Evolutionary conservation across 2,329 filamentous ascomycete species (phyloP).

Genomic region (Cercospora berteroae): DNA sequence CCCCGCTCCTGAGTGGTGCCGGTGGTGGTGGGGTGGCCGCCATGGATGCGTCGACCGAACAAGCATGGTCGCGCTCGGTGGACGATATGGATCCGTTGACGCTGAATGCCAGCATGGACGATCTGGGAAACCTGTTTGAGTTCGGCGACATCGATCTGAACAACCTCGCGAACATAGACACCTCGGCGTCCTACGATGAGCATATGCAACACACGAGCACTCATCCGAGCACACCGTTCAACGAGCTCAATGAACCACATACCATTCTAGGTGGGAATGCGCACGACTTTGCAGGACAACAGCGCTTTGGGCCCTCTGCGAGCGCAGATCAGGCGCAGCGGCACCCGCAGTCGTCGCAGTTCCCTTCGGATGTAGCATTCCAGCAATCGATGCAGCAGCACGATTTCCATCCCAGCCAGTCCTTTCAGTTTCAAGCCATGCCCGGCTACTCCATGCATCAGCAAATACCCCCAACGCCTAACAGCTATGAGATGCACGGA

Average conservation of each 20-base stretch:
- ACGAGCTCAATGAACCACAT: conserved; percentile 29
- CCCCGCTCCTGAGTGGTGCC: not conserved
- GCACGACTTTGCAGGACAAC: conserved; percentile 36
- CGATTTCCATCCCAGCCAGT: conserved; percentile 31
- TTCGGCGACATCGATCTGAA: conserved; percentile 39
- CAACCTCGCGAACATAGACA: conserved; percentile 27
- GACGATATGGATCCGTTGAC: conserved; percentile 40
- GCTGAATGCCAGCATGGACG: conserved; percentile 39
- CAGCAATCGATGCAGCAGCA: conserved; percentile 30
- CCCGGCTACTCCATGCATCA: conserved; percentile 51
- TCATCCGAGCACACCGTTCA: conserved; percentile 34
- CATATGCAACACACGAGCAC: conserved; percentile 28
- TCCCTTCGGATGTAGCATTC: conserved; percentile 27
- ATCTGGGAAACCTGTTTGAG: conserved; percentile 47
- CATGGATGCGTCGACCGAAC: conserved; percentile 32
- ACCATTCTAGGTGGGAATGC: conserved; percentile 25
- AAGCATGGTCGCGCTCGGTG: conserved; percentile 41
- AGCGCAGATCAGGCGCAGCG: conserved; percentile 20
- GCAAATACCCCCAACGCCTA: conserved; percentile 72
- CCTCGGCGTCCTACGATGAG: conserved; percentile 25
- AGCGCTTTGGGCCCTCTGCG: conserved; percentile 28
- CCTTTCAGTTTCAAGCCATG: conserved; percentile 41
- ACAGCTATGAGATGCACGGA: conserved; percentile 73
- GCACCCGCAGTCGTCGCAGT: conserved; percentile 21
- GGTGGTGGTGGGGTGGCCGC: not conserved